Percentiles rank a stretch among this genome's conserved stretches.
Evolutionary conservation across 176 grass and related monocot genomes (phyloP).

Genomic region (Tillandsia fasciculata): DNA sequence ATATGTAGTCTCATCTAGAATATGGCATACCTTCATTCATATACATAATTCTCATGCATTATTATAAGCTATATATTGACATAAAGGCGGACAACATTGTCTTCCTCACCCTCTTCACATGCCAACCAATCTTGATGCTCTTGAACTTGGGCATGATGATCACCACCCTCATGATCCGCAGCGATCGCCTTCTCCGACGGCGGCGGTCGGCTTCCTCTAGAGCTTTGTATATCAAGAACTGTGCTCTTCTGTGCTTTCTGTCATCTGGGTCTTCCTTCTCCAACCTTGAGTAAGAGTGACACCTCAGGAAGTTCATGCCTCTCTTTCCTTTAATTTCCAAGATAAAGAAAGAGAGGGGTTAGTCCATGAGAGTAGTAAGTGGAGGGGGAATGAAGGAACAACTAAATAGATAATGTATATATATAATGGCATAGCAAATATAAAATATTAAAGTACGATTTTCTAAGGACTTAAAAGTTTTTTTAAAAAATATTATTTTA

Average conservation of each 20-base stretch:
- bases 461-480: no score
- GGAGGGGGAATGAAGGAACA: no score
- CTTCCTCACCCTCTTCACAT: not conserved
- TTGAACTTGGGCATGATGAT: not conserved
- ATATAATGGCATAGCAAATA: no score
- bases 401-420: no score
- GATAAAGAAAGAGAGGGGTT: not conserved
- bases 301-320: not conserved
- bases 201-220: conserved; percentile 31
- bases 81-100: not conserved
- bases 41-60: no score
- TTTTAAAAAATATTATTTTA: no score
- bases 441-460: no score
- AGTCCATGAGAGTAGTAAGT: no score
- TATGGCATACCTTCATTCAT: no score
- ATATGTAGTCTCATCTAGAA: no score
- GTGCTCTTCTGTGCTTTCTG: conserved; percentile 39
- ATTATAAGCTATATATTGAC: no score
- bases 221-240: conserved; percentile 64
- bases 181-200: conserved; percentile 1
- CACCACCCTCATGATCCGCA: not conserved
- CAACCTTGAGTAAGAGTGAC: conserved; percentile 46
- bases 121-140: not conserved
- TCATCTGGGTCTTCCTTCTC: conserved; percentile 59
- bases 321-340: not conserved